Conservation (phyloP, 2,329 filamentous ascomycete species). For the Escovopsis sp. region DNA sequence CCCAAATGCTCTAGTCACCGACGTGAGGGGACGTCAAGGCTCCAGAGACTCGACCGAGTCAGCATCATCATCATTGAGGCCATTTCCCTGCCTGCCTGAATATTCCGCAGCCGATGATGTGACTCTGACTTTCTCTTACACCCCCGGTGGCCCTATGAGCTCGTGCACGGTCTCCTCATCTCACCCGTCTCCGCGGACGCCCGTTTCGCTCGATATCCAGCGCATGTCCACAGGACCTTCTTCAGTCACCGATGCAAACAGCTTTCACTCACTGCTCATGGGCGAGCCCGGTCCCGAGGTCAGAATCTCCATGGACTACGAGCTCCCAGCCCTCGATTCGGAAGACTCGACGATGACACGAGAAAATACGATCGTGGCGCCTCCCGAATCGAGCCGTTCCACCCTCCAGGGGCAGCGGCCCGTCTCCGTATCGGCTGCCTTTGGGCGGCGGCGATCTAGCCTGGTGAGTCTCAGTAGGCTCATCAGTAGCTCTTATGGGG, state of each 20-base stretch:
- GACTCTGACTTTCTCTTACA: constrained; percentile 28
- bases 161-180: constrained; percentile 55
- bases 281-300: constrained; percentile 61
- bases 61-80: constrained; percentile 30
- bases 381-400: constrained; percentile 32
- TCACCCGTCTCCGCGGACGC: constrained; percentile 50
- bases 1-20: constrained; percentile 23
- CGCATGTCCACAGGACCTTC: constrained; percentile 63
- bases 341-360: constrained; percentile 65
- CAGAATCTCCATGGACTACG: constrained; percentile 52
- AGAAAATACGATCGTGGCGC: constrained; percentile 40
- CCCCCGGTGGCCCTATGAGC: constrained; percentile 37
- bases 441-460: constrained; percentile 58
- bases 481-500: constrained; percentile 59
- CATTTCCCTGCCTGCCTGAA: constrained; percentile 28
- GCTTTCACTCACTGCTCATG: constrained; percentile 55
- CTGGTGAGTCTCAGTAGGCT: constrained; percentile 63
- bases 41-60: constrained; percentile 24
- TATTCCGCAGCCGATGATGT: constrained; percentile 36
- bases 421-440: constrained; percentile 45
- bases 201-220: constrained; percentile 56
- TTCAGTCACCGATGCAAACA: constrained; percentile 56
- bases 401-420: constrained; percentile 42
- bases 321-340: constrained; percentile 59
- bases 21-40: constrained; percentile 20